Evolutionary conservation across 2,329 filamentous ascomycete species (phyloP).

Genomic region (Diaporthe sp.): DNA sequence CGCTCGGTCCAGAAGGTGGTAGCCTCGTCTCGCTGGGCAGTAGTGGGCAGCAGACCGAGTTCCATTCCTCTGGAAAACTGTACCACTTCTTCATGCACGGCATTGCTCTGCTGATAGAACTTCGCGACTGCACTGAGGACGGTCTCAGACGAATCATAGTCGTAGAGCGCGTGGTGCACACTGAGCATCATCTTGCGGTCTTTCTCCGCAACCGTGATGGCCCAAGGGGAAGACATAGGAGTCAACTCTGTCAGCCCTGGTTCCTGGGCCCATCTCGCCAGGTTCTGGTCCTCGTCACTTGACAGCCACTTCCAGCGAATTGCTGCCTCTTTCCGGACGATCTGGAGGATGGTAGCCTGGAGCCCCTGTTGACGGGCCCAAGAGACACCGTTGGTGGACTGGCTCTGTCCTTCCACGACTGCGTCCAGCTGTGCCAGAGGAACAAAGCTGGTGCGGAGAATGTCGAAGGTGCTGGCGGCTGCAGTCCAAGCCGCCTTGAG

Average conservation of each 20-base stretch:
- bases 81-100: conserved; percentile 21
- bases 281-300: conserved; percentile 24
- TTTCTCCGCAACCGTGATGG: conserved; percentile 45
- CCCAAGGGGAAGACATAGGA: conserved; percentile 46
- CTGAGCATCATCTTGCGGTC: conserved; percentile 47
- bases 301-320: conserved; percentile 34
- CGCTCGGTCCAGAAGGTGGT: conserved; percentile 35
- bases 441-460: conserved; percentile 49
- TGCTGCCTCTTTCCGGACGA: conserved; percentile 30
- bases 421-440: conserved; percentile 40
- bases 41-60: conserved; percentile 38
- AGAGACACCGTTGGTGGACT: conserved; percentile 12
- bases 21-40: conserved; percentile 37
- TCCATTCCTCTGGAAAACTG: conserved; percentile 37
- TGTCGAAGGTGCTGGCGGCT: conserved; percentile 44
- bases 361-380: conserved; percentile 37
- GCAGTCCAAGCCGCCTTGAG: conserved; percentile 47
- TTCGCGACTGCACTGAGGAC: conserved; percentile 29
- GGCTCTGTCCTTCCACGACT: neutral
- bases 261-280: conserved; percentile 33
- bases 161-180: conserved; percentile 71
- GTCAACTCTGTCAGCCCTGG: conserved; percentile 14
- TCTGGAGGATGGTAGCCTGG: conserved; percentile 37
- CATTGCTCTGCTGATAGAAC: conserved; percentile 26
- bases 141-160: conserved; percentile 55